Evolutionary conservation across 306 rosid species (phyloP).

Genomic region (Crataegus laevigata): DNA sequence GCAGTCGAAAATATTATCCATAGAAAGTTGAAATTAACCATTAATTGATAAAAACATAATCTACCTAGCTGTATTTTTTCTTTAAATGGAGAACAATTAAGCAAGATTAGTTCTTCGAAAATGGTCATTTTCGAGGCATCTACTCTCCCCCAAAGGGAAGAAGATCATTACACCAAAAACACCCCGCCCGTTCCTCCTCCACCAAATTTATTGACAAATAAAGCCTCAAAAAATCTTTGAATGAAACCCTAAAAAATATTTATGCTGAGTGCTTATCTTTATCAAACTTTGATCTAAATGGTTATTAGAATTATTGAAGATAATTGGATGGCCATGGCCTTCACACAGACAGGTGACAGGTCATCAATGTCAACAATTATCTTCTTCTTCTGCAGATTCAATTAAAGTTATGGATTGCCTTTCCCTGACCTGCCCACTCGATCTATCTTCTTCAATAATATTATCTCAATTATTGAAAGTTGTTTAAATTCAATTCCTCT

Average conservation of each 20-base stretch:
- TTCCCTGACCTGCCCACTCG: neutral
- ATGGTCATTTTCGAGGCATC: too few species aligned
- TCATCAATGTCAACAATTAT: neutral
- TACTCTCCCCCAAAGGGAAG: too few species aligned
- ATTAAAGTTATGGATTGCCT: neutral
- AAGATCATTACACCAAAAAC: too few species aligned
- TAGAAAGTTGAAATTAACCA: neutral
- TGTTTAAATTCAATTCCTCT: neutral
- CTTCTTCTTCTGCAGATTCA: neutral
- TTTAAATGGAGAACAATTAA: too few species aligned
- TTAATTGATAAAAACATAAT: neutral
- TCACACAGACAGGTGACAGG: neutral
- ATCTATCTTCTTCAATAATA: neutral
- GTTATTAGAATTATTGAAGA: neutral
- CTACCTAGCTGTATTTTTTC: neutral
- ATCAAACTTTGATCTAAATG: neutral
- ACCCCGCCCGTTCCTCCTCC: too few species aligned
- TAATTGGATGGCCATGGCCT: neutral
- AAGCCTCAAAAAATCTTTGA: too few species aligned
- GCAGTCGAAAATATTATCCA: constrained; percentile 4
- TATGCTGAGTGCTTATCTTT: neutral
- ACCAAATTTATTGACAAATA: too few species aligned
- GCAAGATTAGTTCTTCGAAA: too few species aligned
- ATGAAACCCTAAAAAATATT: neutral
- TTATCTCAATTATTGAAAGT: constrained; percentile 13